Percentiles rank a stretch among this genome's conserved stretches.
phyloP scores from a whole-genome alignment of 2,329 filamentous ascomycete species.

The Botrytis squamosa region DNA sequence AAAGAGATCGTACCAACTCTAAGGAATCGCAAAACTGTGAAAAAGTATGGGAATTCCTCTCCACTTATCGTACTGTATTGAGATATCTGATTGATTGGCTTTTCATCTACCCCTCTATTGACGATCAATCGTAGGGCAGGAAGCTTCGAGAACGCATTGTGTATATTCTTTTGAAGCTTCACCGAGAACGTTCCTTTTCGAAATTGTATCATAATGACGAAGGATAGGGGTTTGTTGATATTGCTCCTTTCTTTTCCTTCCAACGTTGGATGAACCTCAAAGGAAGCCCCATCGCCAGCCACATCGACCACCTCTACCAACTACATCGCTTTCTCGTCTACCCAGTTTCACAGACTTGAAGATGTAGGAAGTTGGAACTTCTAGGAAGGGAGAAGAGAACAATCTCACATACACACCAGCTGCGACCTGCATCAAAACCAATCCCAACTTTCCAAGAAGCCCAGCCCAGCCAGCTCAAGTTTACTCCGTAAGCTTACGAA shows the following conservation, averaged over 20 bases:
- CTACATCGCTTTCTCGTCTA: no score
- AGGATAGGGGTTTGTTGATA: neutral
- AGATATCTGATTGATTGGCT: neutral
- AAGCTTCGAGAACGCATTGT: neutral
- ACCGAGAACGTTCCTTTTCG: neutral
- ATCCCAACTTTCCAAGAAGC: neutral
- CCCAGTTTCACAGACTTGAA: neutral
- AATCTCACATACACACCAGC: neutral
- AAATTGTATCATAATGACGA: conserved; percentile 1
- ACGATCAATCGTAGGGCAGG: conserved; percentile 11
- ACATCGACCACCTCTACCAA: neutral
- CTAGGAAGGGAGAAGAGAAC: neutral
- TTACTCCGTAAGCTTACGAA: neutral
- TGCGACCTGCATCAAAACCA: neutral
- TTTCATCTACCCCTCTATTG: neutral
- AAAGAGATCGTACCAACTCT: neutral
- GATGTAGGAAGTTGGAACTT: neutral
- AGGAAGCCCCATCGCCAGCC: neutral
- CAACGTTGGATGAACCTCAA: neutral
- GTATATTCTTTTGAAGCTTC: neutral
- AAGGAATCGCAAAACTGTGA: neutral
- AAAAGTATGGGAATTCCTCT: neutral
- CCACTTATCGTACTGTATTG: conserved; percentile 4
- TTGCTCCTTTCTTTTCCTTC: neutral
- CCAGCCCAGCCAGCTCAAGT: neutral